Evolutionary conservation across 169 alveolate genomes (phyloP).

Genomic region (Plasmodium coatneyi): DNA sequence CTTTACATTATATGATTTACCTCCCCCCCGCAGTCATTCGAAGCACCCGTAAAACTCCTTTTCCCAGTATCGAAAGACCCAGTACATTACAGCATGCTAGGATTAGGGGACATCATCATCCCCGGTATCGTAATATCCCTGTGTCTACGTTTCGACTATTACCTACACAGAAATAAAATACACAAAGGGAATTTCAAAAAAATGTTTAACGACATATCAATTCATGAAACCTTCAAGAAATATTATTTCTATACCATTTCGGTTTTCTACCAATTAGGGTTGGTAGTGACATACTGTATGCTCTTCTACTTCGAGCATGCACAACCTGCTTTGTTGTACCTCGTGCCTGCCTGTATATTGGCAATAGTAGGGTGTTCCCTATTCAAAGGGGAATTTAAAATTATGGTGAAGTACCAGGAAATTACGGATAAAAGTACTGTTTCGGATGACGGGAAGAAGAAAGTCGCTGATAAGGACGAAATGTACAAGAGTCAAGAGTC

Average conservation of each 20-base stretch:
- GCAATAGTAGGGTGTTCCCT: slow-evolving; percentile 73
- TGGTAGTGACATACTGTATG: slow-evolving; percentile 87
- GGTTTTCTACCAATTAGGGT: slow-evolving; percentile 89
- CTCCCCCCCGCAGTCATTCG: slow-evolving; percentile 75
- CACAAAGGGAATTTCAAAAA: slow-evolving; percentile 72
- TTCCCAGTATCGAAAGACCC: slow-evolving; percentile 88
- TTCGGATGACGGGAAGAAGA: slow-evolving; percentile 29
- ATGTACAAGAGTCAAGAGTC: slow-evolving; percentile 31
- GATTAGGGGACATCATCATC: slow-evolving; percentile 95
- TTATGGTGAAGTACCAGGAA: slow-evolving; percentile 72
- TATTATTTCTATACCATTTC: slow-evolving; percentile 76
- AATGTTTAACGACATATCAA: slow-evolving; percentile 57
- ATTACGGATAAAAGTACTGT: slow-evolving; percentile 25
- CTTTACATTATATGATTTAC: background rate
- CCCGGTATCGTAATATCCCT: slow-evolving; percentile 95
- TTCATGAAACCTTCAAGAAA: slow-evolving; percentile 69
- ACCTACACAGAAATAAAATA: slow-evolving; percentile 41
- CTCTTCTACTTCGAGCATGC: slow-evolving; percentile 89
- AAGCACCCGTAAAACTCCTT: slow-evolving; percentile 94
- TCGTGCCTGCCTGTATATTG: slow-evolving; percentile 91
- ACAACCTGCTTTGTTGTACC: slow-evolving; percentile 93
- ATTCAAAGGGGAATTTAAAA: slow-evolving; percentile 69
- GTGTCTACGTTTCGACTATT: slow-evolving; percentile 90
- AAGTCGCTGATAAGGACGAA: slow-evolving; percentile 27
- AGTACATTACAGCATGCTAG: slow-evolving; percentile 90